Percentiles rank a stretch among this genome's conserved stretches.
Conservation (phyloP, 2,329 filamentous ascomycete genomes). For the Alternaria sp. region DNA sequence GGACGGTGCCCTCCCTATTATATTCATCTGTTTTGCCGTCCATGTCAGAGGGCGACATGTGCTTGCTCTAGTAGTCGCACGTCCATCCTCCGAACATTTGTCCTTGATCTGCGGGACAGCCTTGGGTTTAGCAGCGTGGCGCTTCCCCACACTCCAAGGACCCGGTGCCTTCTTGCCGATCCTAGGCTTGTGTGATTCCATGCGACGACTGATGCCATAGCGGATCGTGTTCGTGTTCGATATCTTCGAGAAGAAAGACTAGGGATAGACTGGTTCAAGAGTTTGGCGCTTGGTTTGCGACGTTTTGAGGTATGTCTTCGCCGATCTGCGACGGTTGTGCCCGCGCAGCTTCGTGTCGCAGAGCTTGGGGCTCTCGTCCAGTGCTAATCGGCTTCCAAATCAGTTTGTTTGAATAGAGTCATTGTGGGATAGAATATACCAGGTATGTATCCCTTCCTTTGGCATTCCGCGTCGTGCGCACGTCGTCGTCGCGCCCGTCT, state of each 20-base stretch:
- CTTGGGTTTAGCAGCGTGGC: conserved; percentile 43
- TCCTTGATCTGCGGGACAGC: conserved; percentile 38
- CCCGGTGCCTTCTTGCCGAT: conserved; percentile 39
- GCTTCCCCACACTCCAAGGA: conserved; percentile 46
- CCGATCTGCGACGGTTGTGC: conserved; percentile 10
- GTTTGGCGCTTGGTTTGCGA: conserved; percentile 47
- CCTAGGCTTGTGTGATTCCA: conserved; percentile 36
- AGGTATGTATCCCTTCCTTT: conserved; percentile 25
- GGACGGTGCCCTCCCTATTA: conserved; percentile 25
- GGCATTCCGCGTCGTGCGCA: not conserved
- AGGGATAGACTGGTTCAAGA: conserved; percentile 53
- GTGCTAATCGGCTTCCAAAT: conserved; percentile 35
- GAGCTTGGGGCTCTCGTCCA: conserved; percentile 28
- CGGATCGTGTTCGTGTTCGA: conserved; percentile 44
- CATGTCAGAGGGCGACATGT: conserved; percentile 46
- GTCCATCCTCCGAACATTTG: conserved; percentile 34
- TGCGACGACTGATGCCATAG: conserved; percentile 47
- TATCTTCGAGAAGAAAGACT: conserved; percentile 47
- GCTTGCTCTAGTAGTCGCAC: conserved; percentile 43
- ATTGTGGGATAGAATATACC: conserved; percentile 35
- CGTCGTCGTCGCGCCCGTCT: not conserved
- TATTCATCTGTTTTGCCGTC: conserved; percentile 36
- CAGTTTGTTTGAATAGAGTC: conserved; percentile 33
- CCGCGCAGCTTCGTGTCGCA: conserved; percentile 4
- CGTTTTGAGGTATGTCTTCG: conserved; percentile 43